phyloP scores from a whole-genome alignment of 345 rosid genomes.

The Pugionium dolabratum region DNA sequence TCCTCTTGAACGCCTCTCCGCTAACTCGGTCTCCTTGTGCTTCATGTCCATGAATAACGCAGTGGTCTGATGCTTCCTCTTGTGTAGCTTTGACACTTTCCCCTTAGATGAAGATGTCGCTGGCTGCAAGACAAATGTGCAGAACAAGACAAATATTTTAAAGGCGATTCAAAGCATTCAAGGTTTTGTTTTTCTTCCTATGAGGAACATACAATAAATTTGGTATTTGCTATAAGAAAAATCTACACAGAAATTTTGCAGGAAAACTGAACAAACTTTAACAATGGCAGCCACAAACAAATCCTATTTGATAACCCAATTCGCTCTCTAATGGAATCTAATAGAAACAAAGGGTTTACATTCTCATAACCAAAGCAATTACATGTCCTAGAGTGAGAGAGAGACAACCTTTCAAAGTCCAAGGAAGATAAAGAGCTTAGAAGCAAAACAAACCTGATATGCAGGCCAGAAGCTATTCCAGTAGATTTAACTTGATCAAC shows the following conservation, averaged over 20 bases:
- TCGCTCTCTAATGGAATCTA: background rate
- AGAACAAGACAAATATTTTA: background rate
- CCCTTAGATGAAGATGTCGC: slow-evolving; percentile 64
- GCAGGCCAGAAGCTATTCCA: slow-evolving; percentile 96
- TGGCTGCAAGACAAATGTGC: slow-evolving; percentile 50
- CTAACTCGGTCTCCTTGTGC: slow-evolving; percentile 80
- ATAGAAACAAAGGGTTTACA: background rate
- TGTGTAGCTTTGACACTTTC: slow-evolving; percentile 86
- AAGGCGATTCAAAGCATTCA: slow-evolving; percentile 6
- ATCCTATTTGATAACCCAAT: background rate
- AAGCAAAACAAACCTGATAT: slow-evolving; percentile 63
- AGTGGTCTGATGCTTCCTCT: slow-evolving; percentile 97
- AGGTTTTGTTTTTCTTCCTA: too few relatives aligned
- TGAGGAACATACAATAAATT: too few relatives aligned
- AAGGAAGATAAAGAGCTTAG: slow-evolving; percentile 14
- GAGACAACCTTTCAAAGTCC: background rate
- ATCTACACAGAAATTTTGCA: slow-evolving; percentile 4
- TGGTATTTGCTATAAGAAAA: background rate
- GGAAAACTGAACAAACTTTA: background rate
- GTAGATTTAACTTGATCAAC: slow-evolving; percentile 77
- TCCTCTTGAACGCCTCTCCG: slow-evolving; percentile 86
- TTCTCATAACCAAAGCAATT: background rate
- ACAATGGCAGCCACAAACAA: slow-evolving; percentile 7
- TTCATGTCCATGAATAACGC: slow-evolving; percentile 74
- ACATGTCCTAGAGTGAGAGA: background rate